These are phyloP conservation scores for Saccharomycopsis vini DNA, from an alignment of 805 yeast species.

Conservation along the genomic window DNA sequence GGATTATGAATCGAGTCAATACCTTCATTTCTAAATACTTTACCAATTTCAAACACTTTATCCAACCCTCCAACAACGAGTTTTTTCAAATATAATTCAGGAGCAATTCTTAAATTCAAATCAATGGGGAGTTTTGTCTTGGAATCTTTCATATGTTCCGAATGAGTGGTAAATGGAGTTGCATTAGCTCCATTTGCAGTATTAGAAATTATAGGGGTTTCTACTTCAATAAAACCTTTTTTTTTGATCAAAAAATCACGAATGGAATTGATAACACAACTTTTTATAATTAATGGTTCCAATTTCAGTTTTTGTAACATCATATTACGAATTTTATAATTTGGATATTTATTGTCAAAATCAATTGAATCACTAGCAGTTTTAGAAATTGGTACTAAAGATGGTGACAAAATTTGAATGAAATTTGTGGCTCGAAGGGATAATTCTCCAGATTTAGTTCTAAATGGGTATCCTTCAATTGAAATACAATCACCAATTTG, in stretches of 20 bases:
- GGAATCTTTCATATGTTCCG: constrained; percentile 25
- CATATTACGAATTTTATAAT: constrained; percentile 10
- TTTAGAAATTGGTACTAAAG: constrained; percentile 43
- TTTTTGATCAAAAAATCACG: constrained; percentile 44
- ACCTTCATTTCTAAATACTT: constrained; percentile 98
- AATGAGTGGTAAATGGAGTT: constrained; percentile 62
- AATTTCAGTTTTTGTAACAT: background rate
- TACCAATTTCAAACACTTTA: constrained; percentile 96
- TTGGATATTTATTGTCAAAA: constrained; percentile 8
- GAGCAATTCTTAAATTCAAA: constrained; percentile 77
- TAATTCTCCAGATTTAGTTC: constrained; percentile 70
- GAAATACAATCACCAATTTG: constrained; percentile 67
- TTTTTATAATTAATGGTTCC: constrained; percentile 35
- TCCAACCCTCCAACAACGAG: constrained; percentile 97
- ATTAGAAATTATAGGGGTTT: constrained; percentile 72
- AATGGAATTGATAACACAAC: constrained; percentile 44
- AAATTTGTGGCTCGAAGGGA: constrained; percentile 46
- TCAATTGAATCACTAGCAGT: constrained; percentile 23
- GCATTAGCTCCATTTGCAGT: constrained; percentile 90
- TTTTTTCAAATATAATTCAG: constrained; percentile 92
- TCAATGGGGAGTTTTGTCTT: constrained; percentile 21
- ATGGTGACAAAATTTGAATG: constrained; percentile 46
- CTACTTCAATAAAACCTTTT: constrained; percentile 66
- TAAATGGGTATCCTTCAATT: constrained; percentile 62
- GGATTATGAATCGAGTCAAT: constrained; percentile 98